phyloP scores from a whole-genome alignment of 1,284 basidiomycete species.

The Cryptococcus sp. region DNA sequence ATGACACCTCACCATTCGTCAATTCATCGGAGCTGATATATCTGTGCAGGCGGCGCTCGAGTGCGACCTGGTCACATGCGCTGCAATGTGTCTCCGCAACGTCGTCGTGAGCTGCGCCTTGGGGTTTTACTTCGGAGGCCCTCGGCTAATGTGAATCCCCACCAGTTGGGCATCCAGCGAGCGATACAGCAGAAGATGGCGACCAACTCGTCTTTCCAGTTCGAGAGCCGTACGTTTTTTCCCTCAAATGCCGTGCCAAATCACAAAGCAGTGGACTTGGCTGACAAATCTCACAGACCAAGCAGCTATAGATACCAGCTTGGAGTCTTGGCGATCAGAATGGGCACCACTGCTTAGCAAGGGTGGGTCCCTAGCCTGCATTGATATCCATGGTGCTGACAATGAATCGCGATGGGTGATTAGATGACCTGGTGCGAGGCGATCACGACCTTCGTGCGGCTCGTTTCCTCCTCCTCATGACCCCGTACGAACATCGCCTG shows the following conservation, averaged over 20 bases:
- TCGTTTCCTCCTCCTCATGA: conserved; percentile 18
- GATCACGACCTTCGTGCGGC: conserved; percentile 14
- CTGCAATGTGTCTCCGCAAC: conserved; percentile 4
- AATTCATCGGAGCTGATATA: not conserved
- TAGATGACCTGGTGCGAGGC: conserved; percentile 12
- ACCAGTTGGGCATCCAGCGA: conserved; percentile 1
- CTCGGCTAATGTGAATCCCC: not conserved
- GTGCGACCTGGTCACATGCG: conserved; percentile 15
- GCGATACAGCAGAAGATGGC: conserved; percentile 9
- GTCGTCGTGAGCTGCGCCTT: conserved; percentile 1
- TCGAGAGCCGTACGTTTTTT: conserved; percentile 9
- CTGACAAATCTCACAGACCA: too few relatives aligned
- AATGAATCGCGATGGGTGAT: too few relatives aligned
- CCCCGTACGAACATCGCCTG: conserved; percentile 15
- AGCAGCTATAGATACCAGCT: not conserved
- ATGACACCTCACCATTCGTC: not conserved
- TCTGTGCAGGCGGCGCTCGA: conserved; percentile 5
- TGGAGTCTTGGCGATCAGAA: not conserved
- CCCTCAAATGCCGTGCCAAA: too few relatives aligned
- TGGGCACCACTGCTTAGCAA: not conserved
- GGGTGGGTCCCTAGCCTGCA: not conserved
- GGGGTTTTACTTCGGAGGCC: not conserved
- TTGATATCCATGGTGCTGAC: not conserved
- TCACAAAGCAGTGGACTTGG: not conserved
- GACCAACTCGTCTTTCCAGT: conserved; percentile 4